Evolutionary conservation across 2,329 filamentous ascomycete species (phyloP).

Genomic region (Phaeosphaeria sp.): DNA sequence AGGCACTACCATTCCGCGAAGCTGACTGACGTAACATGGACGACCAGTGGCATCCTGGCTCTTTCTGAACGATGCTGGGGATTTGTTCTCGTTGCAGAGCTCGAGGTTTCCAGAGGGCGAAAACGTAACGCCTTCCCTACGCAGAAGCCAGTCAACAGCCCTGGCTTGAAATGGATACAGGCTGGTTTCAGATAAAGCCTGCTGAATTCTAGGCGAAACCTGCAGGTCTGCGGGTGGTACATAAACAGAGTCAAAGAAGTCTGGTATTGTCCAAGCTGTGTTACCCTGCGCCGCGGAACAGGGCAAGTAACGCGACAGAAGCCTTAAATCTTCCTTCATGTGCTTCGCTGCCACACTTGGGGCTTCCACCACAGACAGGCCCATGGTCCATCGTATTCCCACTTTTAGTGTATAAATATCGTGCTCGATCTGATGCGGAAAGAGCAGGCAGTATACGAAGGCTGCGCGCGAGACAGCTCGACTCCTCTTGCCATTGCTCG

Average conservation of each 20-base stretch:
- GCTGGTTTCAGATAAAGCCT: constrained; percentile 44
- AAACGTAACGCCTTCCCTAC: constrained; percentile 67
- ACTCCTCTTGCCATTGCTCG: constrained; percentile 22
- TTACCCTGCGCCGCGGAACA: constrained; percentile 10
- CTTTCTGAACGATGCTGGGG: constrained; percentile 55
- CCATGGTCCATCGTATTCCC: constrained; percentile 39
- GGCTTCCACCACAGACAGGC: constrained; percentile 35
- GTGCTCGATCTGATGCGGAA: constrained; percentile 5
- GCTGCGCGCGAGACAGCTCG: constrained; percentile 24
- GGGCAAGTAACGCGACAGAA: constrained; percentile 35
- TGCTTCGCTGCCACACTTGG: constrained; percentile 14
- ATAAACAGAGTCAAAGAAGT: constrained; percentile 75
- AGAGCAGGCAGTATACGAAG: constrained; percentile 34
- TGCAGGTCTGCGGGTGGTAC: constrained; percentile 58
- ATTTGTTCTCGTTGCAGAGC: constrained; percentile 12
- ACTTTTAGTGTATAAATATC: constrained; percentile 24
- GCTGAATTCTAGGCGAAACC: constrained; percentile 38
- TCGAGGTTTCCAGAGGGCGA: constrained; percentile 21
- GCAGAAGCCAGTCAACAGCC: constrained; percentile 73
- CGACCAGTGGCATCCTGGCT: constrained; percentile 56
- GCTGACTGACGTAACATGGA: constrained; percentile 64
- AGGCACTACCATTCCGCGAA: constrained; percentile 66
- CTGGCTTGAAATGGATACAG: constrained; percentile 77
- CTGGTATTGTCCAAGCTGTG: constrained; percentile 55
- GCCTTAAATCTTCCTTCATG: constrained; percentile 32